Evolutionary conservation across 768 basidiomycete species (phyloP).

Genomic region (Phylloporus sp.): DNA sequence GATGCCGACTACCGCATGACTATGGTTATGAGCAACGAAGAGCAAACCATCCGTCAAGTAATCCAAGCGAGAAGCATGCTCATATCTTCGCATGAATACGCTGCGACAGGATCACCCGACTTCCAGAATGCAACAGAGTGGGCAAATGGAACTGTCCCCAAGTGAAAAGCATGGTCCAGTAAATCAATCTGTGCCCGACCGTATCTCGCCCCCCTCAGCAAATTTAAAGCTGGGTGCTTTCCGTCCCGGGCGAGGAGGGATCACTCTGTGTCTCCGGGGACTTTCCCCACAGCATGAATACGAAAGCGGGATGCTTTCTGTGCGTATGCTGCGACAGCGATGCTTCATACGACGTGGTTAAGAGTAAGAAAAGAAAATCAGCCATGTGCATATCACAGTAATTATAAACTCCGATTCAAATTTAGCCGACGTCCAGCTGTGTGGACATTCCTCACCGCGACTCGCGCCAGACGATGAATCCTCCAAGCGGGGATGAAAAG

Average conservation of each 20-base stretch:
- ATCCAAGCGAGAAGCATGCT: constrained; percentile 52
- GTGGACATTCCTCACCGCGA: no score
- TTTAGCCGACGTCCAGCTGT: no score
- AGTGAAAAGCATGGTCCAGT: constrained; percentile 26
- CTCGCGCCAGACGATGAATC: constrained; percentile 14
- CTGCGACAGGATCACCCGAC: constrained; percentile 34
- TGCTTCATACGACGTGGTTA: constrained; percentile 63
- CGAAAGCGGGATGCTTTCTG: constrained; percentile 49
- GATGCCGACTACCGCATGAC: constrained; percentile 75
- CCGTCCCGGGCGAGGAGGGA: constrained; percentile 51
- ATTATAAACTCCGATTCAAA: constrained; percentile 24
- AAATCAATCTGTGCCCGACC: constrained; percentile 46
- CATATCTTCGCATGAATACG: constrained; percentile 69
- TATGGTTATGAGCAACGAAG: constrained; percentile 79
- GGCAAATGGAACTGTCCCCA: constrained; percentile 39
- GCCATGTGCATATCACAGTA: constrained; percentile 1
- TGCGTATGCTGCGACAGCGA: constrained; percentile 81
- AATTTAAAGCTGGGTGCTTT: constrained; percentile 74
- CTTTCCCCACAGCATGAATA: constrained; percentile 80
- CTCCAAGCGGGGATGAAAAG: constrained; percentile 12
- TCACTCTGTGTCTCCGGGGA: constrained; percentile 83
- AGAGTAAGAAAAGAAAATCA: constrained; percentile 24
- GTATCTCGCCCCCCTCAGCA: constrained; percentile 51
- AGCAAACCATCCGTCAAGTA: constrained; percentile 36
- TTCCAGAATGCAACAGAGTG: constrained; percentile 51